Percentiles rank a stretch among this genome's conserved stretches.
Conservation (phyloP, 2,329 filamentous ascomycete genomes). For the Aureobasidium sp. region DNA sequence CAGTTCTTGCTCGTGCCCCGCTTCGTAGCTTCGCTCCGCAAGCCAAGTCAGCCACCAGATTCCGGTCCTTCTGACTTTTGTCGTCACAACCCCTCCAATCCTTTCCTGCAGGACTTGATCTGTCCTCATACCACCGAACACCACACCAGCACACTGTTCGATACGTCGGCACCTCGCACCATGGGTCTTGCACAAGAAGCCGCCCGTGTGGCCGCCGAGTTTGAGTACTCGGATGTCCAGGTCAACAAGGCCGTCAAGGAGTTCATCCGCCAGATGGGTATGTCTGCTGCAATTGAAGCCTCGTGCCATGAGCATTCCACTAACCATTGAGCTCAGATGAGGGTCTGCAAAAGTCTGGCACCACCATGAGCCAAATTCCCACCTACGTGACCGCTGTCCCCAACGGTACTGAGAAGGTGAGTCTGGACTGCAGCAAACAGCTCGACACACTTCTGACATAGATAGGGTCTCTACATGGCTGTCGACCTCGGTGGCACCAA, state of each 20-base stretch:
- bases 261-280: conserved; percentile 79
- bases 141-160: conserved; percentile 17
- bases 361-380: conserved; percentile 88
- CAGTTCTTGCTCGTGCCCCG: conserved; percentile 22
- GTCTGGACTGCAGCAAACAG: background rate
- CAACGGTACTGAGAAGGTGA: conserved; percentile 94
- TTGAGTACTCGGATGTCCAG: conserved; percentile 73
- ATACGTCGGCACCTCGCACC: conserved; percentile 29
- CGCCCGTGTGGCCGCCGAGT: conserved; percentile 72
- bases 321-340: conserved; percentile 52
- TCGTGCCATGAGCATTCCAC: background rate
- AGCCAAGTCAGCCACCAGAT: conserved; percentile 8
- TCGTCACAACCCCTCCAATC: conserved; percentile 24
- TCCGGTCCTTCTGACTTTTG: background rate
- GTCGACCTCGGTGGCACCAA: conserved; percentile 98
- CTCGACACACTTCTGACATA: background rate
- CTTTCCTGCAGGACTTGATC: conserved; percentile 31
- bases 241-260: conserved; percentile 75
- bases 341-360: conserved; percentile 69
- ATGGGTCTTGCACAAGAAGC: conserved; percentile 61
- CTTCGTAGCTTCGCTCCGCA: conserved; percentile 2
- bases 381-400: conserved; percentile 94
- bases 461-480: conserved; percentile 83
- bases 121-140: conserved; percentile 21
- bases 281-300: conserved; percentile 25